These are phyloP conservation scores for Silene conica DNA, from an alignment of 148 eudicot species.

Conservation along the genomic window DNA sequence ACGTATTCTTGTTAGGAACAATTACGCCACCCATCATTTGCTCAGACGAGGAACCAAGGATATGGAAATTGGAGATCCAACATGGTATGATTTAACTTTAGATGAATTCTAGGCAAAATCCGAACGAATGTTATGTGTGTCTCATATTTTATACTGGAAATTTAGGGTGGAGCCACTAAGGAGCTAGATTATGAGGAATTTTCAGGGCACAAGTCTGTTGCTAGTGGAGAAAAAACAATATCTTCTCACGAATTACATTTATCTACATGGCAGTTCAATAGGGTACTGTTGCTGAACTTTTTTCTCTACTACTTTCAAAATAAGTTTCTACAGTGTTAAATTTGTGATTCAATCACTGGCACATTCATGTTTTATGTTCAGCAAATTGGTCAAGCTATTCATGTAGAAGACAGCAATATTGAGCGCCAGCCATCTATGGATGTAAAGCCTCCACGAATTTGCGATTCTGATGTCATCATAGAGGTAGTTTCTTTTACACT, in stretches of 20 bases:
- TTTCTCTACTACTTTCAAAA: neutral
- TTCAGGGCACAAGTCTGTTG: constrained; percentile 5
- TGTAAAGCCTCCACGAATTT: constrained; percentile 20
- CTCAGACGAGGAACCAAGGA: constrained; percentile 12
- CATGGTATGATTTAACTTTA: constrained; percentile 17
- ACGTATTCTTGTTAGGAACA: constrained; percentile 19
- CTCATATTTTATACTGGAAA: constrained; percentile 1
- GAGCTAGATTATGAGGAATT: constrained; percentile 6
- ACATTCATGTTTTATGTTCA: constrained; percentile 15
- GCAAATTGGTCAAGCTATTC: constrained; percentile 32
- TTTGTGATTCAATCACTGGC: constrained; percentile 1
- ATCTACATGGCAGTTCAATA: constrained; percentile 4
- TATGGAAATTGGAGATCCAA: constrained; percentile 10
- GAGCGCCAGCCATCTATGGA: constrained; percentile 30
- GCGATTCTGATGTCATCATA: constrained; percentile 28
- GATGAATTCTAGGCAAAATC: constrained; percentile 12
- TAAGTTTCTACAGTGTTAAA: neutral
- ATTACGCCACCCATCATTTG: constrained; percentile 17
- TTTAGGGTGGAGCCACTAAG: neutral
- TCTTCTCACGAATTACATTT: constrained; percentile 19
- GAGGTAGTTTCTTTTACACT: constrained; percentile 19
- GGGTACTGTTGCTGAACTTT: constrained; percentile 14
- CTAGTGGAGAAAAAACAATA: constrained; percentile 6
- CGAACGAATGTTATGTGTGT: neutral
- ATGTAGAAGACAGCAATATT: constrained; percentile 21